Conservation (phyloP, 305 asterid species). For the Lippia alba region DNA sequence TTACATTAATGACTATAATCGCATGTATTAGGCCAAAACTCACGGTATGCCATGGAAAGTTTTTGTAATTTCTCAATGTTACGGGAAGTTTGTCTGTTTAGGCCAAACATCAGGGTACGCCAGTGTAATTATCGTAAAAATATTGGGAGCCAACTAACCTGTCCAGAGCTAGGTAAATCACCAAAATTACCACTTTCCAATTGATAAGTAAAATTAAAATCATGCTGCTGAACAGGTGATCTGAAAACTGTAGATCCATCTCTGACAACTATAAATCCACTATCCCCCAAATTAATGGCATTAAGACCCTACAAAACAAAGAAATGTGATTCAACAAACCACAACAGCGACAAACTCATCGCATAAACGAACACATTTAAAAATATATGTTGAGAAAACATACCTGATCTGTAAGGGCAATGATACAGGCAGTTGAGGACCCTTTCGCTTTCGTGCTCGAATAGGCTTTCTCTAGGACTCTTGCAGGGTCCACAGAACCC, state of each 20-base stretch:
- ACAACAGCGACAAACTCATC: not conserved
- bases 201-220: conserved; percentile 86
- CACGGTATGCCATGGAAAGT: too few relatives aligned
- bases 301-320: conserved; percentile 66
- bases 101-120: too few relatives aligned
- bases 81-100: too few relatives aligned
- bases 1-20: too few relatives aligned
- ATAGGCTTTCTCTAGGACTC: conserved; percentile 94
- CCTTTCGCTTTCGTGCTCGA: conserved; percentile 81
- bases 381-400: conserved; percentile 8
- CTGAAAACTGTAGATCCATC: conserved; percentile 90
- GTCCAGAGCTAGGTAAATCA: conserved; percentile 93
- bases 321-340: conserved; percentile 8
- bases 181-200: conserved; percentile 77
- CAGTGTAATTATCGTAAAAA: not conserved
- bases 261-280: conserved; percentile 96
- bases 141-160: conserved; percentile 48
- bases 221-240: conserved; percentile 93
- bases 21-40: too few relatives aligned
- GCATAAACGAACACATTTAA: not conserved
- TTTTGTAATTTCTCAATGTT: too few relatives aligned
- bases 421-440: conserved; percentile 95
- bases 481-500: conserved; percentile 83
- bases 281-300: conserved; percentile 93
- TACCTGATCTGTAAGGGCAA: conserved; percentile 91